Conservation (phyloP, 495 filamentous ascomycete species). For the Neurospora sp. region DNA sequence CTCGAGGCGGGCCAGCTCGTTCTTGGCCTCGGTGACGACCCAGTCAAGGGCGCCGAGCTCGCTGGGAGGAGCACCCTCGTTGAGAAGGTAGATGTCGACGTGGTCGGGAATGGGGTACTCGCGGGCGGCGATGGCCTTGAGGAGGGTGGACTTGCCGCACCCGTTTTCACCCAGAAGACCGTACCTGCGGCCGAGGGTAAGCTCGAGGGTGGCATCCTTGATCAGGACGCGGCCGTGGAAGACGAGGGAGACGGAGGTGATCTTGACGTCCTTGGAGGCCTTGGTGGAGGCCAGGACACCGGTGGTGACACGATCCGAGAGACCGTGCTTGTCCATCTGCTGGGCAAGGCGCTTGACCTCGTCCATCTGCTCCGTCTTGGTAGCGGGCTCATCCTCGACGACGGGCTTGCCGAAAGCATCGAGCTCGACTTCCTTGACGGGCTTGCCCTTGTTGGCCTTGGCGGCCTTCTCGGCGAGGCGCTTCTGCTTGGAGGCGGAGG, state of each 20-base stretch:
- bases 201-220: slow-evolving; percentile 82
- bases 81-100: slow-evolving; percentile 96
- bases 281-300: slow-evolving; percentile 84
- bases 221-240: slow-evolving; percentile 98
- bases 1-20: slow-evolving; percentile 83
- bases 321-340: slow-evolving; percentile 90
- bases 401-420: slow-evolving; percentile 51
- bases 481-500: slow-evolving; percentile 96
- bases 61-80: slow-evolving; percentile 88
- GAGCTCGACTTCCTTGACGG: slow-evolving; percentile 56
- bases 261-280: slow-evolving; percentile 86
- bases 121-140: slow-evolving; percentile 87
- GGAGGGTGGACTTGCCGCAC: slow-evolving; percentile 92
- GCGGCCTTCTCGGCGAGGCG: slow-evolving; percentile 90
- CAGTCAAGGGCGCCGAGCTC: slow-evolving; percentile 90
- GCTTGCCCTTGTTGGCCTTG: slow-evolving; percentile 63
- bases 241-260: slow-evolving; percentile 83
- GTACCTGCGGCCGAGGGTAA: slow-evolving; percentile 88
- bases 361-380: slow-evolving; percentile 59
- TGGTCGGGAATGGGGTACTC: slow-evolving; percentile 96
- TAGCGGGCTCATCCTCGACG: slow-evolving; percentile 56
- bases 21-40: slow-evolving; percentile 93
- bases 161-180: slow-evolving; percentile 97
- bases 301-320: slow-evolving; percentile 96
- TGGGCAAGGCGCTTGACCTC: slow-evolving; percentile 61